Evolutionary conservation across 2,329 filamentous ascomycete species (phyloP).

Genomic region (Aspergillus calidoustus): DNA sequence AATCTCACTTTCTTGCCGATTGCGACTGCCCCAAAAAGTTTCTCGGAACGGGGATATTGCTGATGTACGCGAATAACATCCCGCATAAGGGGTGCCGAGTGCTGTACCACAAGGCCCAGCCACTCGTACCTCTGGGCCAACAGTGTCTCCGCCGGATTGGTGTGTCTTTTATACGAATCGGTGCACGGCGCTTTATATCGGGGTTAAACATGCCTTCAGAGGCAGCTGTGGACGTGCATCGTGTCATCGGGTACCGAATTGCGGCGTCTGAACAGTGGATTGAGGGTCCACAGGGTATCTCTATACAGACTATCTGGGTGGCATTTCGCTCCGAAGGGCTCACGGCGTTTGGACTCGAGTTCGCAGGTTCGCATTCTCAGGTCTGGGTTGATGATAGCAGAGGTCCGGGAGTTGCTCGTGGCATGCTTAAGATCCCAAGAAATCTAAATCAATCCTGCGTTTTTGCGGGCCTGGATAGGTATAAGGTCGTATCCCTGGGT

Average conservation of each 20-base stretch:
- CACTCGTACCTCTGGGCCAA: neutral
- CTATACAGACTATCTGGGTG: neutral
- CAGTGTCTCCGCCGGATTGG: neutral
- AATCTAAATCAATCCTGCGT: neutral
- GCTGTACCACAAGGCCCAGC: conserved; percentile 1
- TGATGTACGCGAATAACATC: neutral
- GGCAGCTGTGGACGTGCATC: neutral
- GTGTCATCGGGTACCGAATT: conserved; percentile 11
- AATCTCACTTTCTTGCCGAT: conserved; percentile 8
- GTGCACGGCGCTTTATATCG: conserved; percentile 10
- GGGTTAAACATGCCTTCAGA: conserved; percentile 6
- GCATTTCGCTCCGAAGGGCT: conserved; percentile 16
- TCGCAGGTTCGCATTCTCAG: neutral
- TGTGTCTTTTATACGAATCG: conserved; percentile 18
- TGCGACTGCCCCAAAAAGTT: neutral
- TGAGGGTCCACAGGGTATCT: neutral
- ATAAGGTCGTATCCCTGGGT: neutral
- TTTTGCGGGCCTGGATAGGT: conserved; percentile 13
- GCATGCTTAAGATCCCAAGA: neutral
- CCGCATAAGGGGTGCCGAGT: conserved; percentile 10
- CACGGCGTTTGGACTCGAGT: conserved; percentile 13
- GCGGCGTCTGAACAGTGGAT: neutral
- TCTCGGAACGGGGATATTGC: neutral
- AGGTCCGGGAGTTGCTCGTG: neutral
- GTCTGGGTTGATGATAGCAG: conserved; percentile 14